phyloP scores from a whole-genome alignment of 2,329 filamentous ascomycete species.

The Cercospora sp. region DNA sequence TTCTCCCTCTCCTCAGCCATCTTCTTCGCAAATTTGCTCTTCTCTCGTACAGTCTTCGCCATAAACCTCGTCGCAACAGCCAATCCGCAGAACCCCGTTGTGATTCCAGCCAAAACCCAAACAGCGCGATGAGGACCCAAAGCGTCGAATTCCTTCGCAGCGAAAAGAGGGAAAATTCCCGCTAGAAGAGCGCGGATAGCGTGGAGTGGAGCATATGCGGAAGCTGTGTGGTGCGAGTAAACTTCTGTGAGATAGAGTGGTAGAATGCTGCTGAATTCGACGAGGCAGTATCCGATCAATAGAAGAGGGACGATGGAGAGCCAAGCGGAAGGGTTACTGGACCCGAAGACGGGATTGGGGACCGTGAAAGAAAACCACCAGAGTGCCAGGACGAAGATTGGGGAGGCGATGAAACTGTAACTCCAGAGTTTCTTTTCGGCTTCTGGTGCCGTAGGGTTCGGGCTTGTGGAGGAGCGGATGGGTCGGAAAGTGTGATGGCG shows the following conservation, averaged over 20 bases:
- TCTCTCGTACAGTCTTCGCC: slow-evolving; percentile 14
- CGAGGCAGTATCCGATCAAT: slow-evolving; percentile 51
- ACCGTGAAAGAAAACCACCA: slow-evolving; percentile 53
- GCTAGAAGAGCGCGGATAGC: slow-evolving; percentile 45
- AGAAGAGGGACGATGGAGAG: slow-evolving; percentile 38
- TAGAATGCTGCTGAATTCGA: slow-evolving; percentile 49
- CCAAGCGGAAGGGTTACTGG: slow-evolving; percentile 27
- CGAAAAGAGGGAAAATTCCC: slow-evolving; percentile 47
- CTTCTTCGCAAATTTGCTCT: slow-evolving; percentile 21
- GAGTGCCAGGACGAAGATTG: slow-evolving; percentile 47
- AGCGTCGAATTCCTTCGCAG: slow-evolving; percentile 31
- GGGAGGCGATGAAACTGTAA: slow-evolving; percentile 48
- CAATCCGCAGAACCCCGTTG: slow-evolving; percentile 36
- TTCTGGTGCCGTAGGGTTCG: slow-evolving; percentile 29
- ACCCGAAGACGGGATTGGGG: slow-evolving; percentile 42
- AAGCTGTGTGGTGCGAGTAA: slow-evolving; percentile 49
- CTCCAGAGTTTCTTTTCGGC: slow-evolving; percentile 54
- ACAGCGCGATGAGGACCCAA: slow-evolving; percentile 45
- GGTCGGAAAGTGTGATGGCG: slow-evolving; percentile 34
- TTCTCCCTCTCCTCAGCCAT: background rate
- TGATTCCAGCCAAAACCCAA: slow-evolving; percentile 46
- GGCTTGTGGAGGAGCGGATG: slow-evolving; percentile 11
- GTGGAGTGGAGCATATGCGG: slow-evolving; percentile 47
- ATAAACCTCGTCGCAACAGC: slow-evolving; percentile 15
- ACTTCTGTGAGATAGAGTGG: slow-evolving; percentile 50